These are phyloP conservation scores for Blastocystis sp. DNA, from an alignment of 352 stramenopile genomes.

Conservation along the genomic window DNA sequence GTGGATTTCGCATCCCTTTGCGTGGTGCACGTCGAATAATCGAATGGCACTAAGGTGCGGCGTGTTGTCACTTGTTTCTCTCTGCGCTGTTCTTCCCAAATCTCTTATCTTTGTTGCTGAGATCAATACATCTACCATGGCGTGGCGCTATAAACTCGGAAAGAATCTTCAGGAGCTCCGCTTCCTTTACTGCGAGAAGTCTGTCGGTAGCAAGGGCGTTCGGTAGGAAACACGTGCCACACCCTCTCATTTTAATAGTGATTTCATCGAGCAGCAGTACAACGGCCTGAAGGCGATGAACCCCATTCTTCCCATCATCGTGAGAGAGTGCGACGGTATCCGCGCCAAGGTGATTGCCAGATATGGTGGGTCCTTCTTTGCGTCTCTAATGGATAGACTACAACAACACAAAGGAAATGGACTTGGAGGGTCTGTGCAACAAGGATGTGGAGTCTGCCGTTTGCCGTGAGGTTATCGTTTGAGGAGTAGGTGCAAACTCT, in stretches of 20 bases:
- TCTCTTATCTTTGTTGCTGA: background rate
- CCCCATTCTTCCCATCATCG: constrained; percentile 62
- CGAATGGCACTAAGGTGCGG: too few relatives aligned
- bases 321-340: constrained; percentile 50
- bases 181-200: constrained; percentile 52
- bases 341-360: constrained; percentile 41
- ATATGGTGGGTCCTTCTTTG: background rate
- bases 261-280: constrained; percentile 61
- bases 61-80: too few relatives aligned
- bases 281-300: constrained; percentile 35
- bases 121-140: constrained; percentile 12
- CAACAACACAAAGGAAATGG: constrained; percentile 14
- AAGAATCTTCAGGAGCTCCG: constrained; percentile 64
- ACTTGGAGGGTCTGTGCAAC: background rate
- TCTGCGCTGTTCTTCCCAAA: too few relatives aligned
- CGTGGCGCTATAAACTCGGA: constrained; percentile 43
- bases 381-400: background rate
- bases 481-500: constrained; percentile 1
- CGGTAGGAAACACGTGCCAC: background rate
- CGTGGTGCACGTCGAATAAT: too few relatives aligned
- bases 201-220: constrained; percentile 45
- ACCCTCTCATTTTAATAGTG: background rate
- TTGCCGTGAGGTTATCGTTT: background rate
- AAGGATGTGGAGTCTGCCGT: background rate
- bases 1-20: too few relatives aligned